Conservation (phyloP, 2,329 filamentous ascomycete genomes). For the Fusarium lyarnte region DNA sequence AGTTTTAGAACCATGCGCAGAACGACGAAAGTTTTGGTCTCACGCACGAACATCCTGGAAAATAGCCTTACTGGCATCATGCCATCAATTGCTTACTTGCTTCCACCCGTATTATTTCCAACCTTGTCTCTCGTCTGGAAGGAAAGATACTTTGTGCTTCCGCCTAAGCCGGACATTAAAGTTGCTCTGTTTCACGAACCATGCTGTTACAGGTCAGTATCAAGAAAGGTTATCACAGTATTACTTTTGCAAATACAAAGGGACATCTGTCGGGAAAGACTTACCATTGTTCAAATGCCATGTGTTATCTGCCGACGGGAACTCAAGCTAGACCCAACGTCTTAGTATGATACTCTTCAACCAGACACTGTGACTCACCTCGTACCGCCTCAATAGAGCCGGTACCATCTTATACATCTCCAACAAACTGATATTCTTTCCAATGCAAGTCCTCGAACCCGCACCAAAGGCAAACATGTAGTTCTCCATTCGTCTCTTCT, state of each 20-base stretch:
- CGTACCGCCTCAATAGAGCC: not conserved
- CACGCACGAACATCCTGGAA: fast-evolving
- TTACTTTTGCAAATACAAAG: too few relatives aligned
- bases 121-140: not conserved
- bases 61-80: not conserved
- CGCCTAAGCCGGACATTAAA: not conserved
- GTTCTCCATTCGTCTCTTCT: constrained; percentile 26
- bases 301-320: not conserved
- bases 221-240: not conserved
- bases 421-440: constrained; percentile 70
- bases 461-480: constrained; percentile 68
- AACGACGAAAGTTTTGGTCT: not conserved
- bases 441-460: constrained; percentile 74
- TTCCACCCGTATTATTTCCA: not conserved
- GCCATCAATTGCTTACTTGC: fast-evolving
- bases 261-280: too few relatives aligned
- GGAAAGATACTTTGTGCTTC: not conserved
- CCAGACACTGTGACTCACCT: not conserved
- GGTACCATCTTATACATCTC: constrained; percentile 72
- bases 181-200: constrained; percentile 2
- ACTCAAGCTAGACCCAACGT: not conserved
- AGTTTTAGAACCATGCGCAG: not conserved
- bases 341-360: not conserved
- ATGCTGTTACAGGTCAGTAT: not conserved
- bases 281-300: not conserved